Evolutionary conservation across 139 green algal species (phyloP).

Genomic region (Marvania coccoides): DNA sequence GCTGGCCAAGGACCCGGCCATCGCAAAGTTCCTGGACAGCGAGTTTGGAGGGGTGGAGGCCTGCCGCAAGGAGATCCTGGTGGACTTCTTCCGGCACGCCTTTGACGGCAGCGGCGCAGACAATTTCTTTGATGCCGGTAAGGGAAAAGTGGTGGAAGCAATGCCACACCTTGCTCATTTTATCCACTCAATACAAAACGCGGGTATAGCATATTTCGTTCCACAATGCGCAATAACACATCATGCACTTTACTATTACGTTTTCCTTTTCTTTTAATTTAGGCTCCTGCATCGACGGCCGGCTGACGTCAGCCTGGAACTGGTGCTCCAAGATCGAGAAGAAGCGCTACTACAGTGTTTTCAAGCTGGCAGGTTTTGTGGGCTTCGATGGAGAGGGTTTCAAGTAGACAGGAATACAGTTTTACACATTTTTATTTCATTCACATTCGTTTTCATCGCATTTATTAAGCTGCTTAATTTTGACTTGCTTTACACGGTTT

Average conservation of each 20-base stretch:
- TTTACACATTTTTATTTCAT: no score
- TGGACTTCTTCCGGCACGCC: slow-evolving; percentile 89
- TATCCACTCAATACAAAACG: background rate
- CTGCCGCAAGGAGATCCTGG: slow-evolving; percentile 61
- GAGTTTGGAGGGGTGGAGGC: slow-evolving; percentile 58
- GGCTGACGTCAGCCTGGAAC: slow-evolving; percentile 89
- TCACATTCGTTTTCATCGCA: no score
- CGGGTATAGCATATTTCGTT: background rate
- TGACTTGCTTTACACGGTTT: no score
- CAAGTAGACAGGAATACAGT: no score
- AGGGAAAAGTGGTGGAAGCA: background rate
- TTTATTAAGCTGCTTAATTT: no score
- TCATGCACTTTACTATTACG: background rate
- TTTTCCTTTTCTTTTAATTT: slow-evolving; percentile 16
- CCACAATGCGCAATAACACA: background rate
- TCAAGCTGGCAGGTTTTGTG: slow-evolving; percentile 76
- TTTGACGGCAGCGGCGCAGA: slow-evolving; percentile 79
- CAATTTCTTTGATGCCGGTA: slow-evolving; percentile 87
- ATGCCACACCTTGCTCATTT: background rate
- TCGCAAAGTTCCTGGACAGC: slow-evolving; percentile 40
- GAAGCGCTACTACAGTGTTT: slow-evolving; percentile 65
- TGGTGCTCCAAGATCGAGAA: slow-evolving; percentile 67
- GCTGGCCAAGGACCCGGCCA: slow-evolving; percentile 41
- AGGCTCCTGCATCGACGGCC: slow-evolving; percentile 88
- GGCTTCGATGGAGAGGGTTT: slow-evolving; percentile 87